Evolutionary conservation across 1,284 basidiomycete genomes (phyloP).

Genomic region (Coniferiporia sulphurascens): DNA sequence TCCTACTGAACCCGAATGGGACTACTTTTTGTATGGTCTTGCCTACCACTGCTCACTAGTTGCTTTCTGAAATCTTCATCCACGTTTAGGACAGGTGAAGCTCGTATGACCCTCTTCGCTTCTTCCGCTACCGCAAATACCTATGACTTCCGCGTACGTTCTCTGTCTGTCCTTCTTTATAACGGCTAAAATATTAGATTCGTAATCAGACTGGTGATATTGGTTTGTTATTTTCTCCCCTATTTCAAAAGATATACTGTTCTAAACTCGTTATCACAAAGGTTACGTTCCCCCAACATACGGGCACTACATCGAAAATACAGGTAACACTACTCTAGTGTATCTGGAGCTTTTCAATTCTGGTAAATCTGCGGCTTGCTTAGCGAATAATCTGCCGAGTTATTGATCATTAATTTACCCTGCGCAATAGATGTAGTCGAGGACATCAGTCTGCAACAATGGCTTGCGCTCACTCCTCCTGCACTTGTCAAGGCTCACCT

Average conservation of each 20-base stretch:
- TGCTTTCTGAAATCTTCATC: background rate
- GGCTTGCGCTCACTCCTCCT: constrained; percentile 51
- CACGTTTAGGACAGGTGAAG: constrained; percentile 38
- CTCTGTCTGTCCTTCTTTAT: background rate
- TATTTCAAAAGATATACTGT: background rate
- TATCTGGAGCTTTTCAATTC: constrained; percentile 62
- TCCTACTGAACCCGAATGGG: constrained; percentile 43
- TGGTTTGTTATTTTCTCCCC: constrained; percentile 32
- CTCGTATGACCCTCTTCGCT: constrained; percentile 40
- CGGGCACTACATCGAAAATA: constrained; percentile 70
- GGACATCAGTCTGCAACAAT: constrained; percentile 44
- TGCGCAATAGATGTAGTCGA: constrained; percentile 30
- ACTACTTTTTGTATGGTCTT: constrained; percentile 20
- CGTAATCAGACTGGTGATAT: constrained; percentile 48
- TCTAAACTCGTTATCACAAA: constrained; percentile 4
- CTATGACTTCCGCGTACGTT: constrained; percentile 37
- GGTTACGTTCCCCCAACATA: constrained; percentile 21
- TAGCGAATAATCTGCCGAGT: background rate
- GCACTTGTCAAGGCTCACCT: constrained; percentile 53
- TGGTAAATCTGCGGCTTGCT: constrained; percentile 27
- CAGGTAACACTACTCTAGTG: constrained; percentile 52
- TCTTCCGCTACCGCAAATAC: constrained; percentile 36
- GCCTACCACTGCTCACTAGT: background rate
- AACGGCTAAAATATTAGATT: background rate
- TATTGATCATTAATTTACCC: constrained; percentile 13